These are phyloP conservation scores for Candida patagonica DNA, from an alignment of 805 yeast species.

Conservation along the genomic window DNA sequence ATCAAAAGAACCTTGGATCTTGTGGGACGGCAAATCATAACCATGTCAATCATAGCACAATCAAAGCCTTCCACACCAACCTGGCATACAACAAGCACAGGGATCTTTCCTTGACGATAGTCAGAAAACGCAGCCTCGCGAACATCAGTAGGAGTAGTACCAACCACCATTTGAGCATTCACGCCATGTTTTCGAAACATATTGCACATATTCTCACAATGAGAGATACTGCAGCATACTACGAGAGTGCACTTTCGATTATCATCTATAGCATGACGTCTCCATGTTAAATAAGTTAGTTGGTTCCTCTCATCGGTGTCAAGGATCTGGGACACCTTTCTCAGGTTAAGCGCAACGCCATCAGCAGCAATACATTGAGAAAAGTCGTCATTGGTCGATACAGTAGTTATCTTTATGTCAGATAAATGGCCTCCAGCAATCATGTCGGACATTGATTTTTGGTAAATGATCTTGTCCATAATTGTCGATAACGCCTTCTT, in stretches of 20 bases:
- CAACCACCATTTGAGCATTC: slow-evolving; percentile 62
- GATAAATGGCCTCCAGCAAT: slow-evolving; percentile 59
- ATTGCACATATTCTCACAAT: slow-evolving; percentile 46
- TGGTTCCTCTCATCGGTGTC: slow-evolving; percentile 47
- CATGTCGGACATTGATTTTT: slow-evolving; percentile 56
- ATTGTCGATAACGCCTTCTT: slow-evolving; percentile 45
- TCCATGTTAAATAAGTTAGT: slow-evolving; percentile 44
- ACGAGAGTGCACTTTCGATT: slow-evolving; percentile 54
- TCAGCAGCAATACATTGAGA: slow-evolving; percentile 25
- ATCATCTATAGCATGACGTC: slow-evolving; percentile 31
- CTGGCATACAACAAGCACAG: slow-evolving; percentile 78
- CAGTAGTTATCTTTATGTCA: slow-evolving; percentile 56
- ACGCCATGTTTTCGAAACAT: slow-evolving; percentile 52
- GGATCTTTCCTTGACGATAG: slow-evolving; percentile 53
- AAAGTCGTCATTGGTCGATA: slow-evolving; percentile 41
- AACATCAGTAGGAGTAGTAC: slow-evolving; percentile 45
- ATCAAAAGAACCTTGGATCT: slow-evolving; percentile 57
- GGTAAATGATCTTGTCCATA: slow-evolving; percentile 68
- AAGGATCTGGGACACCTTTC: slow-evolving; percentile 39
- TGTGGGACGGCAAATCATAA: slow-evolving; percentile 74
- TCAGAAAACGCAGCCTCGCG: slow-evolving; percentile 45
- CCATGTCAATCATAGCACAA: slow-evolving; percentile 77
- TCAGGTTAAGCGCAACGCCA: slow-evolving; percentile 46
- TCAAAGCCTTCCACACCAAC: slow-evolving; percentile 94
- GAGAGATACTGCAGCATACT: slow-evolving; percentile 69